phyloP scores from a whole-genome alignment of 306 rosid species.

The Parietaria judaica region DNA sequence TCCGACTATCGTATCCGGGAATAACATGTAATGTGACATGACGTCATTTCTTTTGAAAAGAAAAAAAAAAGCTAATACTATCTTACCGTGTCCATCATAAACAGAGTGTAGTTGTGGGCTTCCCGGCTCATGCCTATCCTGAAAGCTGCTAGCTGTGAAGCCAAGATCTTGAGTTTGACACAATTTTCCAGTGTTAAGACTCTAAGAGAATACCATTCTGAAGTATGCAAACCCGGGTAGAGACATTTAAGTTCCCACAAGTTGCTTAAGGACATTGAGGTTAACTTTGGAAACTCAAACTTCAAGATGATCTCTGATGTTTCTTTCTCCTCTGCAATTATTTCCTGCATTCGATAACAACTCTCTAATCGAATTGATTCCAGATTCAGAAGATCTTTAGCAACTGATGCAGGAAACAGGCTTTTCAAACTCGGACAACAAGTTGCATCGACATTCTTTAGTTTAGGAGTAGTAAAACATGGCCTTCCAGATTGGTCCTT shows the following conservation, averaged over 20 bases:
- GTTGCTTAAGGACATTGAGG: too few species aligned
- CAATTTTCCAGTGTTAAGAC: background rate
- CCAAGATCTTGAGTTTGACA: background rate
- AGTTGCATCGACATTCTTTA: background rate
- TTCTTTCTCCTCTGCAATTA: conserved; percentile 4
- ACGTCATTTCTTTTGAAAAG: too few species aligned
- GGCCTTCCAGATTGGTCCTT: background rate
- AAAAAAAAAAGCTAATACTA: too few species aligned
- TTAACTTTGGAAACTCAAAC: conserved; percentile 1
- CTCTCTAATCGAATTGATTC: background rate
- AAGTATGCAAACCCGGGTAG: conserved; percentile 6
- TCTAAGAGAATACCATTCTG: background rate
- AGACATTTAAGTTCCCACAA: too few species aligned
- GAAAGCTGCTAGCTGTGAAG: background rate
- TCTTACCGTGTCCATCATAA: background rate
- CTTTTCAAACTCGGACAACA: background rate
- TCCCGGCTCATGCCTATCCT: too few species aligned
- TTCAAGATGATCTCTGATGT: background rate
- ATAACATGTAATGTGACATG: too few species aligned
- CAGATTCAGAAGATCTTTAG: background rate
- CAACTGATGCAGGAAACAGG: background rate
- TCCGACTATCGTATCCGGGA: too few species aligned
- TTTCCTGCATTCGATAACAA: background rate
- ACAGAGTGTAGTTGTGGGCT: background rate
- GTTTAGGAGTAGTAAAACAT: background rate